Base-by-base conservation (phyloP, 1,284 basidiomycete species). In the Coniophora puteana region DNA sequence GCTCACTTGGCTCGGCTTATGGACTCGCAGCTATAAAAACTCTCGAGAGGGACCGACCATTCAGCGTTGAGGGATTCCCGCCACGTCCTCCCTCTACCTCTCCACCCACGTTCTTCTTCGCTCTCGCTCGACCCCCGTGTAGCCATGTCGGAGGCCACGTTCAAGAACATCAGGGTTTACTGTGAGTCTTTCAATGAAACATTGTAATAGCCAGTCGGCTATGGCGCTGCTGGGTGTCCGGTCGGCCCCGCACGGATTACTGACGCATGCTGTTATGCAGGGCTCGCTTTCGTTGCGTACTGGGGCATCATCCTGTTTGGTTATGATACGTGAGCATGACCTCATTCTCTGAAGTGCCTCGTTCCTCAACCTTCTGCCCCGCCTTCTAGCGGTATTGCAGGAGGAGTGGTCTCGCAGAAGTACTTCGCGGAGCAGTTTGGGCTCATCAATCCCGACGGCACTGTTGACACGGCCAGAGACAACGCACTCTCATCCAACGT, bases 251-350 rank as follows among this genome's bases (percentile, higher is more conserved):
- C 13, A 8, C 13, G 30, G 16, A 44, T 22, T 49, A 38, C 7
- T 38, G n/a, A 23, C 51, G 16, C 34, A 27, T 26, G 8, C 17
- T 11, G n/a, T 22, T n/a, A 20, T 30, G 18, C 46, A 82, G 80
- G 80, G 70, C 65, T 88, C 46, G 84, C 85, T 6, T 78, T 83
- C 51, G 67, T 86, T 44, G 80, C 73, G 3, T 89, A 87, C 59
- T 80, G 84, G 76, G 87, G 86, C 11, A 88, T 89, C 51, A 68
- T 89, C 32, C 66, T 89, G 11, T 89, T 89, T 53, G 87, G 87
- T 55, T 88, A 86, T 53, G 84, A 85, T 57, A 76, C 76, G 76
- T 83, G 54, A 44, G 78, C 73, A 14, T 25, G 5, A 17, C 13
- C 8, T 24, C 8, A 14, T 21, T n/a, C 23, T 23, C 30, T 34